Evolutionary conservation across 2,329 filamentous ascomycete genomes (phyloP).

Genomic region (Hypoxylon sp.): DNA sequence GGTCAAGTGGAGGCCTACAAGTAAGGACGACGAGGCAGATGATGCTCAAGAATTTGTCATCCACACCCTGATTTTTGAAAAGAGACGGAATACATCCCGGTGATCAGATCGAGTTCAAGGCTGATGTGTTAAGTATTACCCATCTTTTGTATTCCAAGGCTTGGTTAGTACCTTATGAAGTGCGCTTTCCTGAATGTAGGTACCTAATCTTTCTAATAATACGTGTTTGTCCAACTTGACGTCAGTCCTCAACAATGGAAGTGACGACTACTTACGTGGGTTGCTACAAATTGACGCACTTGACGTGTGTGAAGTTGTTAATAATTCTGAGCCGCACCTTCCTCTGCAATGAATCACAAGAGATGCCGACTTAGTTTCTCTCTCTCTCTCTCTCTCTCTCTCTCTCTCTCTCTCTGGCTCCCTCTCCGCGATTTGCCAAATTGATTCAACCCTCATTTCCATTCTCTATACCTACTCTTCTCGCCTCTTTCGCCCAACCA

Average conservation of each 20-base stretch:
- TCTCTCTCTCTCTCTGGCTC: neutral
- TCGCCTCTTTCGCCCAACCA: neutral
- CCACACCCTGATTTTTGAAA: constrained; percentile 30
- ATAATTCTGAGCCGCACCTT: neutral
- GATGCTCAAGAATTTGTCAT: constrained; percentile 46
- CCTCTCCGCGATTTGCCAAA: neutral
- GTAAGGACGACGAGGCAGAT: neutral
- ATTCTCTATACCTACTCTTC: neutral
- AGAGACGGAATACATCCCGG: constrained; percentile 14
- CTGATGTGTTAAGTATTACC: neutral
- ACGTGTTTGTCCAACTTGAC: neutral
- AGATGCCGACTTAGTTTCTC: neutral
- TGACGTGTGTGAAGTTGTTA: neutral
- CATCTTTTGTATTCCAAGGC: neutral
- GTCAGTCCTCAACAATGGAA: neutral
- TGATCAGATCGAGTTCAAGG: neutral
- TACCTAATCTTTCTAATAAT: neutral
- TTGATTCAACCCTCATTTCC: neutral
- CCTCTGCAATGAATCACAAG: neutral
- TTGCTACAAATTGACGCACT: neutral
- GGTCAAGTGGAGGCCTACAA: constrained; percentile 35
- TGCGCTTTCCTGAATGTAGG: neutral
- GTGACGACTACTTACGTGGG: neutral
- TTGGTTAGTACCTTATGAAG: neutral
- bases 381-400: neutral